Conservation (phyloP, 352 stramenopile species). For the Globisporangium viniferum region DNA sequence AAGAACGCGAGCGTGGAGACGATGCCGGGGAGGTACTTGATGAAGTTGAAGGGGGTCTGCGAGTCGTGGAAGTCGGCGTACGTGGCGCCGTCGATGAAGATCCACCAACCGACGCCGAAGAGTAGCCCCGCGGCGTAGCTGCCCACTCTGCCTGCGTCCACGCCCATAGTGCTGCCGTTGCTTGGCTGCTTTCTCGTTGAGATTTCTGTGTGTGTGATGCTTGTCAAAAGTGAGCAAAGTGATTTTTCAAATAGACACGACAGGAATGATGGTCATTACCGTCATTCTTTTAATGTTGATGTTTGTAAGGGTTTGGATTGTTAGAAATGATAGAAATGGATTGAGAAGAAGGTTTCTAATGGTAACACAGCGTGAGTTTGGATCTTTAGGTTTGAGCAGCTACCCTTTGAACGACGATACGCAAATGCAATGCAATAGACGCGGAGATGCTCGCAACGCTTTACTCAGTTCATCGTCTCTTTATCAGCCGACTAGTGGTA, state of each 20-base stretch:
- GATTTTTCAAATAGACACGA: slow-evolving; percentile 1
- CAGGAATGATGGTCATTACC: background rate
- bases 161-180: slow-evolving; percentile 13
- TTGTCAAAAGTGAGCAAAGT: slow-evolving; percentile 7
- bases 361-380: background rate
- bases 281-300: background rate
- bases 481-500: background rate
- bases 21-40: slow-evolving; percentile 55
- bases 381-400: background rate
- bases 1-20: slow-evolving; percentile 59
- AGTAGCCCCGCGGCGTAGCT: slow-evolving; percentile 51
- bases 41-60: slow-evolving; percentile 57
- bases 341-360: background rate
- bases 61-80: slow-evolving; percentile 39
- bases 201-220: slow-evolving; percentile 3
- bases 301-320: background rate
- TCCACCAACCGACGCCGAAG: slow-evolving; percentile 57
- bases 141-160: slow-evolving; percentile 33
- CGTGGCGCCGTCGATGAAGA: slow-evolving; percentile 51
- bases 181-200: background rate
- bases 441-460: no score
- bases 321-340: slow-evolving; percentile 3
- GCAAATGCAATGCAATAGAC: no score
- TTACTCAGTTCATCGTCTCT: no score
- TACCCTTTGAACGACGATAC: no score